Percentiles rank a stretch among this genome's conserved stretches.
Evolutionary conservation across 495 filamentous ascomycete genomes (phyloP).

Genomic region (Penicillium angulare): DNA sequence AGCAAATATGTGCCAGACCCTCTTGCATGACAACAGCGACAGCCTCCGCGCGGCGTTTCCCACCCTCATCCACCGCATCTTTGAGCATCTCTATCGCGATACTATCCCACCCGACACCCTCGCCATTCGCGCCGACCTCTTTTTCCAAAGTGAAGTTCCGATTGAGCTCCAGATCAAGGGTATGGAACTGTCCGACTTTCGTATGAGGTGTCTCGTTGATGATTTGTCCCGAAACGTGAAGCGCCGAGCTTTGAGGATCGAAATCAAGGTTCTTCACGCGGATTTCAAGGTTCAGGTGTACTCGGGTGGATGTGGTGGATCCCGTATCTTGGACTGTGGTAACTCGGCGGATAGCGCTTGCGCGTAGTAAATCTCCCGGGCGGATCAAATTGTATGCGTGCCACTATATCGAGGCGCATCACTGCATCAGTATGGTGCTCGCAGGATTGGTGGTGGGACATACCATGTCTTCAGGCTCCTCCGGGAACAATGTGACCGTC

Average conservation of each 20-base stretch:
- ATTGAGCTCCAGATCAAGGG: slow-evolving; percentile 84
- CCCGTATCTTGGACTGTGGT: slow-evolving; percentile 68
- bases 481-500: slow-evolving; percentile 75
- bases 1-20: slow-evolving; percentile 86
- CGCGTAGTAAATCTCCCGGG: slow-evolving; percentile 73
- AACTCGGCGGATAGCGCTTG: slow-evolving; percentile 80
- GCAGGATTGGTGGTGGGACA: slow-evolving; percentile 6
- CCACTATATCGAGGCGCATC: slow-evolving; percentile 75
- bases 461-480: slow-evolving; percentile 97
- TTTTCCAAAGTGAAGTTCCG: slow-evolving; percentile 85
- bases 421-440: background rate
- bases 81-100: slow-evolving; percentile 75
- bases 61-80: slow-evolving; percentile 74
- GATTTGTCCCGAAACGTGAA: slow-evolving; percentile 84
- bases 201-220: slow-evolving; percentile 80
- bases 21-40: slow-evolving; percentile 94
- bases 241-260: slow-evolving; percentile 75
- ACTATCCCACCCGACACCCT: slow-evolving; percentile 81
- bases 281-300: slow-evolving; percentile 78
- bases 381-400: slow-evolving; percentile 94
- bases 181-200: slow-evolving; percentile 82
- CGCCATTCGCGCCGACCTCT: slow-evolving; percentile 38
- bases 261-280: slow-evolving; percentile 84
- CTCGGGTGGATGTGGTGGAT: slow-evolving; percentile 67
- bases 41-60: slow-evolving; percentile 67